Evolutionary conservation across 352 stramenopile species (phyloP), one percentile per base, ranked within the genome.

Genomic region (Phytophthora crassamura): DNA sequence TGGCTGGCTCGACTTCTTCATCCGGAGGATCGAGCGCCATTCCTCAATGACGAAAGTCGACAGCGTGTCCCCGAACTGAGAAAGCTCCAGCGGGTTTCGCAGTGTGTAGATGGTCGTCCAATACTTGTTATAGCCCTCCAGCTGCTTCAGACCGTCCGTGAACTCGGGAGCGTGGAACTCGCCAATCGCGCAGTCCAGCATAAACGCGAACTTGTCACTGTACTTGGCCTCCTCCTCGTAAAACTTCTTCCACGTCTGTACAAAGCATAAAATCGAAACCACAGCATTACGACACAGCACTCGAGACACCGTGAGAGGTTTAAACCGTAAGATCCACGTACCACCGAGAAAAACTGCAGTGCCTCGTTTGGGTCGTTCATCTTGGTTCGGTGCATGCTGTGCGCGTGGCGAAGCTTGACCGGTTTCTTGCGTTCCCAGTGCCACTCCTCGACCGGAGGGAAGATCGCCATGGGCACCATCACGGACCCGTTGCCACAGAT

Each of bases 171-270:
- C 67, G 3, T 72, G 78, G 59, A 94, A 93, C 47, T 92, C 86
- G 25, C 86, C 72, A 15, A 94, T 67, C 1, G 59, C 70, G 7
- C 80, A 77, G 60, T 94, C 86, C 28, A 94, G 64, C 46, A 94
- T 46, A 47, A 94, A 93, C 18, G 75, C 76, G 51, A 93, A 94
- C 64, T 93, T 91, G 74, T 94, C 86, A 54, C 78, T 90, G 80
- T 93, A 93, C 70, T 91, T 93, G 57, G 86, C 86, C 36, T 94
- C 84, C 61, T 94, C 86, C 16, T 94, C 86, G 63, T 93, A 94
- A 71, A 91, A 93, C 64, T 94, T 94, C 62, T 92, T 93, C 86
- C 86, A 94, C 40, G 86, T 93, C 78, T 86, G 32, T 36, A 67
- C 9, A 59, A 34, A 8, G 28, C 0, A 9, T 5, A 32, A 0